These are phyloP conservation scores for Purpureocillium lavendulum DNA, from an alignment of 2,329 filamentous ascomycete species.

Conservation along the genomic window DNA sequence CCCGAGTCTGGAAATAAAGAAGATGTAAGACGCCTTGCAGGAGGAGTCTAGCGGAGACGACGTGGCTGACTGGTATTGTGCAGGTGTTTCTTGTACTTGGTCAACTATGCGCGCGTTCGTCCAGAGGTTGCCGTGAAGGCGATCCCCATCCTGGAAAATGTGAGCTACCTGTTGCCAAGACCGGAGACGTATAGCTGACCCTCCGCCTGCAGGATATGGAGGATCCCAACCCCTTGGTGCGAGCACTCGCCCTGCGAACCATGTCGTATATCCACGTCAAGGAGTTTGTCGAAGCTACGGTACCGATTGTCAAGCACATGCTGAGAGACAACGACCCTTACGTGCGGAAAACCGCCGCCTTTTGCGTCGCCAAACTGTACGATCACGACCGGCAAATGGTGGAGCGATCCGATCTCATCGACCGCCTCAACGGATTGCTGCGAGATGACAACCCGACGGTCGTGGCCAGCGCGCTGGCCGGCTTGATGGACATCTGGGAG, in stretches of 20 bases:
- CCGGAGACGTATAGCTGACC: not conserved
- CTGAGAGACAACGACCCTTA: conserved; percentile 87
- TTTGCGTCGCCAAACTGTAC: conserved; percentile 94
- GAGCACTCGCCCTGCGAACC: conserved; percentile 84
- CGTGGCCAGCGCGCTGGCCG: conserved; percentile 84
- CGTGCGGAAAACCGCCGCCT: conserved; percentile 93
- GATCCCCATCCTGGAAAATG: conserved; percentile 75
- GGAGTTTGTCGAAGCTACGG: conserved; percentile 88
- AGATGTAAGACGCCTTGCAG: conserved; percentile 61
- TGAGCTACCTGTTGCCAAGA: conserved; percentile 29
- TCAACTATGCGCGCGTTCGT: conserved; percentile 93
- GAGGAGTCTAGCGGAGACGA: not conserved
- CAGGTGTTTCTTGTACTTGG: conserved; percentile 95
- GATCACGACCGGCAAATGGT: conserved; percentile 90
- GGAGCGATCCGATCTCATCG: conserved; percentile 85
- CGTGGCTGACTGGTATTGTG: not conserved
- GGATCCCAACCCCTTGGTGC: conserved; percentile 83
- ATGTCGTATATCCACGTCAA: conserved; percentile 97
- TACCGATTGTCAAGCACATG: conserved; percentile 73
- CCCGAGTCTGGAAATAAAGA: conserved; percentile 94
- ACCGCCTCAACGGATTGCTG: conserved; percentile 79
- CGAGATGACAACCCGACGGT: conserved; percentile 97
- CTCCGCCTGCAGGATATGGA: conserved; percentile 68
- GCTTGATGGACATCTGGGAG: conserved; percentile 97
- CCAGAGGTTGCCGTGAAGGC: conserved; percentile 92